These are phyloP conservation scores for Podaxis rugospora DNA, from an alignment of 768 basidiomycete species.

Conservation along the genomic window DNA sequence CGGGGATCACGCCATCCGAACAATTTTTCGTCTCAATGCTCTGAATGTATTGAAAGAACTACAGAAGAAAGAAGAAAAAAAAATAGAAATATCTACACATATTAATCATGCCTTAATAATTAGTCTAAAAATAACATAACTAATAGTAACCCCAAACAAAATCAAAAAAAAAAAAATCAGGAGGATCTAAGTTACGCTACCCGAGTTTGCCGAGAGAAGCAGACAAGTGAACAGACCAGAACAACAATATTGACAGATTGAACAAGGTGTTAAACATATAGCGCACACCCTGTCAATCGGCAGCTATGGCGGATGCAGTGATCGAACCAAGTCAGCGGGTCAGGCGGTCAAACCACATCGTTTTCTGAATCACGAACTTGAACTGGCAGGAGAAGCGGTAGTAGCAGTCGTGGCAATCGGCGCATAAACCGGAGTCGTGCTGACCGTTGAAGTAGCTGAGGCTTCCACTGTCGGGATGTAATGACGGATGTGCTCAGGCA, in stretches of 20 bases:
- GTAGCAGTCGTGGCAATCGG: not conserved
- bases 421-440: not conserved
- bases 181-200: not conserved
- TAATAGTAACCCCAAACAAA: not conserved
- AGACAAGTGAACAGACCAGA: not conserved
- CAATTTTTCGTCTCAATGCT: not conserved
- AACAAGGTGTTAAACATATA: not conserved
- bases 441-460: constrained; percentile 12
- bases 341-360: not conserved
- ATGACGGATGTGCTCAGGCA: constrained; percentile 60
- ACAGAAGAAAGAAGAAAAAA: not conserved
- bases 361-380: not conserved
- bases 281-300: not conserved
- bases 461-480: constrained; percentile 53
- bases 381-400: not conserved
- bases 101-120: not conserved
- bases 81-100: not conserved
- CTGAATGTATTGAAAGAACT: not conserved
- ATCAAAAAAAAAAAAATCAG: not conserved
- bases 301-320: not conserved
- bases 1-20: not conserved
- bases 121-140: not conserved
- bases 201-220: not conserved
- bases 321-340: not conserved
- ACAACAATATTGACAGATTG: not conserved